Percentiles rank a stretch among this genome's conserved stretches.
These are phyloP conservation scores for Martensiomyces pterosporus DNA, from an alignment of 192 early-diverging fungal species.

Conservation along the genomic window DNA sequence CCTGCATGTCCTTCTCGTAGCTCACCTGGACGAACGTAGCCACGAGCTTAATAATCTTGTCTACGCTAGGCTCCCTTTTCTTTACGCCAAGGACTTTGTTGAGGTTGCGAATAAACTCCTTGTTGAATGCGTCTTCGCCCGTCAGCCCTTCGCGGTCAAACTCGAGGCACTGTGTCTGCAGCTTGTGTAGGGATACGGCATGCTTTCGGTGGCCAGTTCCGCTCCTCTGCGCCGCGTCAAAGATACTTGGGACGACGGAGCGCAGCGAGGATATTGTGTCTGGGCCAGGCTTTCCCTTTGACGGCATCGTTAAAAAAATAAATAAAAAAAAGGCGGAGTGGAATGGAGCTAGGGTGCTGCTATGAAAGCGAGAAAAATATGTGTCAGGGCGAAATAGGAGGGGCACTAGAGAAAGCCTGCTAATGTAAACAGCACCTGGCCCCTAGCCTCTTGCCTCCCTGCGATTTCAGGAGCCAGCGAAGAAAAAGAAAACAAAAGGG, in stretches of 20 bases:
- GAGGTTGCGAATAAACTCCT: slow-evolving; percentile 74
- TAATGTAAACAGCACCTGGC: too few relatives aligned
- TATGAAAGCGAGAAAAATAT: too few relatives aligned
- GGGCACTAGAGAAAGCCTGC: too few relatives aligned
- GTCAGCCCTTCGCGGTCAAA: slow-evolving; percentile 29
- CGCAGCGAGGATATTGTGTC: slow-evolving; percentile 47
- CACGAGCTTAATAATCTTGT: slow-evolving; percentile 70
- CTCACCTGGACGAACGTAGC: slow-evolving; percentile 70
- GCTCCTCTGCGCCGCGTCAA: slow-evolving; percentile 70
- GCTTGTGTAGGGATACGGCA: slow-evolving; percentile 68
- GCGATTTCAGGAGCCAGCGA: too few relatives aligned
- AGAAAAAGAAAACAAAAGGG: too few relatives aligned
- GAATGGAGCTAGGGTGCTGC: too few relatives aligned
- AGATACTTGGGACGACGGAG: slow-evolving; percentile 59
- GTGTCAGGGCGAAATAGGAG: too few relatives aligned
- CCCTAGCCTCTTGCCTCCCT: too few relatives aligned
- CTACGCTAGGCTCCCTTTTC: slow-evolving; percentile 66
- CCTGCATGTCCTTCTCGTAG: slow-evolving; percentile 55
- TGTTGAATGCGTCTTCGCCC: slow-evolving; percentile 67
- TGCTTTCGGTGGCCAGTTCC: slow-evolving; percentile 65
- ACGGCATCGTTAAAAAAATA: slow-evolving; percentile 24
- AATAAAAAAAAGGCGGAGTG: neutral
- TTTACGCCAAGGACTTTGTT: slow-evolving; percentile 73
- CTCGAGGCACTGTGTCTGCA: slow-evolving; percentile 58
- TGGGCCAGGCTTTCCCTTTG: slow-evolving; percentile 26